A percentile compares a stretch with the other conserved stretches of the same genome.
Evolutionary conservation across 371 early-diverging fungal genomes (phyloP).

Genomic region (Circinella minor): DNA sequence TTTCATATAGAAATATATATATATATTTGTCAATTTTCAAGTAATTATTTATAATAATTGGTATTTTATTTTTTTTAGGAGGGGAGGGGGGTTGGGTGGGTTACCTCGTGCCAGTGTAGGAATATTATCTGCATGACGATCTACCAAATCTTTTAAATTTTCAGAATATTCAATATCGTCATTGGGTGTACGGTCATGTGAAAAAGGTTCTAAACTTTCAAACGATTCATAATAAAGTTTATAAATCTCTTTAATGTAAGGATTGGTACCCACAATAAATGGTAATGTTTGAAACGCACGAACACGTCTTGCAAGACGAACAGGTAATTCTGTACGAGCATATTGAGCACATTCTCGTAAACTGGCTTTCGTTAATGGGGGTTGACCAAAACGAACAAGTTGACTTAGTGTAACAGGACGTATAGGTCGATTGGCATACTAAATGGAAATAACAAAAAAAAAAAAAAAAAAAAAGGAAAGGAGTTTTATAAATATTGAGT

Average conservation of each 20-base stretch:
- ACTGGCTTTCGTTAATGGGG: conserved; percentile 48
- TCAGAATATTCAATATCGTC: conserved; percentile 64
- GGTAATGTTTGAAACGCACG: conserved; percentile 85
- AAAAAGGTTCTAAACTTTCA: conserved; percentile 65
- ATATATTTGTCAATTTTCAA: not conserved
- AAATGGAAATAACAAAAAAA: not conserved
- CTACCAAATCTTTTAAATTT: conserved; percentile 73
- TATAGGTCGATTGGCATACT: conserved; percentile 67
- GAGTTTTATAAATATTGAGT: not conserved
- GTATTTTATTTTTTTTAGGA: too few relatives aligned
- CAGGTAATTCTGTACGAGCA: conserved; percentile 81
- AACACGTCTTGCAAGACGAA: conserved; percentile 81
- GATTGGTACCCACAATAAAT: conserved; percentile 92
- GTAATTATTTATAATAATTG: not conserved
- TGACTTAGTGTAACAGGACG: conserved; percentile 83
- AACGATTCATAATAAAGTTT: conserved; percentile 84
- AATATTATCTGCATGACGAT: conserved; percentile 82
- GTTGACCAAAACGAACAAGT: conserved; percentile 73
- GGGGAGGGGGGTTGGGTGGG: too few relatives aligned
- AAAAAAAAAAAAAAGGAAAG: not conserved
- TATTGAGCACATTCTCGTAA: conserved; percentile 64
- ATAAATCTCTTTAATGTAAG: conserved; percentile 81
- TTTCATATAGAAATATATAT: not conserved
- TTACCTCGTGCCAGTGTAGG: conserved; percentile 83
- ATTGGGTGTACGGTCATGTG: conserved; percentile 37